phyloP scores from a whole-genome alignment of 2,329 filamentous ascomycete genomes.

The Aspergillus sp. region DNA sequence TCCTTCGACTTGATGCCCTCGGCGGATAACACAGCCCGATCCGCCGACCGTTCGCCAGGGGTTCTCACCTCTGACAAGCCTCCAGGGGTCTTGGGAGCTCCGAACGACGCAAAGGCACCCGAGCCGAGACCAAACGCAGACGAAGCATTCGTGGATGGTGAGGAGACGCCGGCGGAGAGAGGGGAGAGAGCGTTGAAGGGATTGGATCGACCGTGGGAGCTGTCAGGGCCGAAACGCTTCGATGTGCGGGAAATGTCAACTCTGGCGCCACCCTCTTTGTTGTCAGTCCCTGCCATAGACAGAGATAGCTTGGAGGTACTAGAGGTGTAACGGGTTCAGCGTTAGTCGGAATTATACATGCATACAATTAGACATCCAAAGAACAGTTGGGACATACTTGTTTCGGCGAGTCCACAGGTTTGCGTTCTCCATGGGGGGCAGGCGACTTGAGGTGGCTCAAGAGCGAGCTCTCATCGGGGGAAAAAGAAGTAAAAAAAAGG shows the following conservation, averaged over 20 bases:
- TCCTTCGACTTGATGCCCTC: slow-evolving; percentile 40
- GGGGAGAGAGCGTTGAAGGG: slow-evolving; percentile 76
- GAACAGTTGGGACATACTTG: slow-evolving; percentile 41
- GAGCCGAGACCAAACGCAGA: slow-evolving; percentile 92
- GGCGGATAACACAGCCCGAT: slow-evolving; percentile 23
- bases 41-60: slow-evolving; percentile 61
- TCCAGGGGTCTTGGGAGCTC: slow-evolving; percentile 82
- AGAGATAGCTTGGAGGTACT: slow-evolving; percentile 90
- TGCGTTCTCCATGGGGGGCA: slow-evolving; percentile 49
- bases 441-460: slow-evolving; percentile 34
- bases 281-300: slow-evolving; percentile 65
- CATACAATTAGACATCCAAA: not conserved
- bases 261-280: slow-evolving; percentile 54
- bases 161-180: slow-evolving; percentile 67
- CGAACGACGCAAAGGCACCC: slow-evolving; percentile 95
- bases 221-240: slow-evolving; percentile 73
- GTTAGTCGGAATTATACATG: slow-evolving; percentile 10
- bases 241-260: slow-evolving; percentile 63
- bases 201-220: slow-evolving; percentile 71
- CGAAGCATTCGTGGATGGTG: slow-evolving; percentile 74
- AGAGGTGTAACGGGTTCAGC: slow-evolving; percentile 18
- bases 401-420: slow-evolving; percentile 52
- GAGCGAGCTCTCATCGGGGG: slow-evolving; percentile 40
- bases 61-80: slow-evolving; percentile 74
- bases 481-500: slow-evolving; percentile 8